phyloP scores from a whole-genome alignment of 805 yeast genomes.

The Schwanniomyces vanrijiae region DNA sequence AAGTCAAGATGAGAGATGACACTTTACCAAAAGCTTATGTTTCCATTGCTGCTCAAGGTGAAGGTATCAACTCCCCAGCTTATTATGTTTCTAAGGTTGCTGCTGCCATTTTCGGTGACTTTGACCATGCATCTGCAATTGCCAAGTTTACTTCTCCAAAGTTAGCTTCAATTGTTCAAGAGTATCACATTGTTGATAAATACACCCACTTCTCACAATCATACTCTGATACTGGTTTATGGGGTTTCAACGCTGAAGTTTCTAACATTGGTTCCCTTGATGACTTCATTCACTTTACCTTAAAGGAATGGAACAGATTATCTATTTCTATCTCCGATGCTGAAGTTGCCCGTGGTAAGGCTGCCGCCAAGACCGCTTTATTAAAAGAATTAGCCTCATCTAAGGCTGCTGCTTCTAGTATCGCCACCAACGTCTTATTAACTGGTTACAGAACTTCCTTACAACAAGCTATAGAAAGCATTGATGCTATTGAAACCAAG shows the following conservation, averaged over 20 bases:
- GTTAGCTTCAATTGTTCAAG: slow-evolving; percentile 66
- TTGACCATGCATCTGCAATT: slow-evolving; percentile 53
- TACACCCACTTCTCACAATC: slow-evolving; percentile 71
- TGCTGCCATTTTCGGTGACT: slow-evolving; percentile 54
- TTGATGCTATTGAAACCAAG: slow-evolving; percentile 62
- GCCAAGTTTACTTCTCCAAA: slow-evolving; percentile 61
- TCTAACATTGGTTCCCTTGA: slow-evolving; percentile 61
- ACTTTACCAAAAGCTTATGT: slow-evolving; percentile 79
- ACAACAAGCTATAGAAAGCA: slow-evolving; percentile 56
- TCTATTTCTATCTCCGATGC: slow-evolving; percentile 71
- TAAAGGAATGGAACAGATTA: slow-evolving; percentile 87
- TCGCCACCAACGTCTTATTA: slow-evolving; percentile 60
- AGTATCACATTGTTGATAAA: slow-evolving; percentile 70
- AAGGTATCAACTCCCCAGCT: slow-evolving; percentile 59
- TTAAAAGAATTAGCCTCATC: slow-evolving; percentile 51
- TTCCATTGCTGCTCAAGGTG: slow-evolving; percentile 75
- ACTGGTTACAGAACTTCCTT: slow-evolving; percentile 62
- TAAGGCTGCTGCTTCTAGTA: slow-evolving; percentile 50
- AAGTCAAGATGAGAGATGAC: slow-evolving; percentile 85
- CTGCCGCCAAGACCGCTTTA: slow-evolving; percentile 63
- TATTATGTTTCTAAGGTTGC: slow-evolving; percentile 75
- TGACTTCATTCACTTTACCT: slow-evolving; percentile 76
- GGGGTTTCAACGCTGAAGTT: slow-evolving; percentile 76
- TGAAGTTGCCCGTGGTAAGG: slow-evolving; percentile 78
- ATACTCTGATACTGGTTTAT: slow-evolving; percentile 76